Percentiles rank a stretch among this genome's conserved stretches.
These are phyloP conservation scores for Bimuria novae-zelandiae DNA, from an alignment of 2,329 filamentous ascomycete genomes.

Conservation along the genomic window DNA sequence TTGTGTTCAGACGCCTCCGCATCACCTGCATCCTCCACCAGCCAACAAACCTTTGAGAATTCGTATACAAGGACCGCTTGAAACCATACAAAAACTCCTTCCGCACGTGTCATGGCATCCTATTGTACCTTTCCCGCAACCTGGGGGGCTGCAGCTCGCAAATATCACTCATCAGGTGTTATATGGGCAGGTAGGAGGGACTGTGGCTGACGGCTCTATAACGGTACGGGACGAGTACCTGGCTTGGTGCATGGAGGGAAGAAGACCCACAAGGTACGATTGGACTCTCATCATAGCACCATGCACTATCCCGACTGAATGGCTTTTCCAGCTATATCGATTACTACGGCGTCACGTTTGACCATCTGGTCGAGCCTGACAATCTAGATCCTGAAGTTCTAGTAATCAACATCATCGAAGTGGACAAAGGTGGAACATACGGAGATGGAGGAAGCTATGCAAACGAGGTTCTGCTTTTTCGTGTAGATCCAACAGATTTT, in stretches of 20 bases:
- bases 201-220: no score
- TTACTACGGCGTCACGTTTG: not conserved
- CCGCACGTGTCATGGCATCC: not conserved
- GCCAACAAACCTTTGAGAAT: constrained; percentile 13
- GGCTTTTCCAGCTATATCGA: not conserved
- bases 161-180: not conserved
- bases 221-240: no score
- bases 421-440: not conserved
- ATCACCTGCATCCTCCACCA: constrained; percentile 15
- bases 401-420: not conserved
- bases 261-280: no score
- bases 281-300: no score
- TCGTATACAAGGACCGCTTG: constrained; percentile 18
- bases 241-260: no score
- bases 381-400: not conserved
- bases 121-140: no score
- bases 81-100: constrained; percentile 22
- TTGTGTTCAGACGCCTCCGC: not conserved
- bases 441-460: not conserved
- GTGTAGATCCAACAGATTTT: not conserved
- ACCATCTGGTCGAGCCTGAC: not conserved
- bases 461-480: not conserved
- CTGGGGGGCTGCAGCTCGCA: no score
- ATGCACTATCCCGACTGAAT: no score
- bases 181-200: no score